Base-by-base conservation (phyloP, 2,329 filamentous ascomycete genomes). In the Colletotrichum brevisporum region DNA sequence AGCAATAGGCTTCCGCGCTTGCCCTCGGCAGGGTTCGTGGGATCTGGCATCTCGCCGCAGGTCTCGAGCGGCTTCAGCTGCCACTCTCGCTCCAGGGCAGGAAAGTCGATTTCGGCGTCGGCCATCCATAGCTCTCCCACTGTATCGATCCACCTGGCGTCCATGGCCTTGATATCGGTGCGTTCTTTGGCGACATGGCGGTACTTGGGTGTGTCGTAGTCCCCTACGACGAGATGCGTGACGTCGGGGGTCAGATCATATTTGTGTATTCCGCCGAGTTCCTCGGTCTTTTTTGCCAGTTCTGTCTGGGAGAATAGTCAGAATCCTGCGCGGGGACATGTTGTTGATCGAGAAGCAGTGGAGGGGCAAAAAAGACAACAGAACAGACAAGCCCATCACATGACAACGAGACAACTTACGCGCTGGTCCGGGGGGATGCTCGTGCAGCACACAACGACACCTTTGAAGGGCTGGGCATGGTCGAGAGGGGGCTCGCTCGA, bases 241-340 rank as follows among this genome's bases (percentile, higher is more conserved):
- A 97, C 94, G 79, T 98, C 94, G 65, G 93, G 93, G n/a, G 95
- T 98, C 52, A 99, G 89, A 79, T 99, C 95, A 79, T 94, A 92
- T 75, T 93, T 94, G 85, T 97, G 93, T 69, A 88, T 81, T 58
- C 95, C 96, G 72, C 96, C 96, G 85, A 99, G 94, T 77, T 97
- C 90, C 71, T 85, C 81, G 18, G 93, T 92, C 70, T 90, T 89
- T 56, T 85, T 81, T 16, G 88, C 89, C 56, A 94, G 85, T 62
- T 89, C 84, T 51, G 82, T 81, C 86, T 88, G 52, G 18, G 47
- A 2, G 4, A 5, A 18, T 2, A n/a, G 43, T 69, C n/a, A 69
- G 16, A n/a, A 59, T 36, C 36, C 59, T 52, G 58, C 59, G 18
- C 39, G 64, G 43, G 56, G 54, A 62, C 57, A 52, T 12, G n/a